A percentile compares a stretch with the other conserved stretches of the same genome.
Conservation (phyloP, 179 eudicot genomes). For the Beta lomatogona region DNA sequence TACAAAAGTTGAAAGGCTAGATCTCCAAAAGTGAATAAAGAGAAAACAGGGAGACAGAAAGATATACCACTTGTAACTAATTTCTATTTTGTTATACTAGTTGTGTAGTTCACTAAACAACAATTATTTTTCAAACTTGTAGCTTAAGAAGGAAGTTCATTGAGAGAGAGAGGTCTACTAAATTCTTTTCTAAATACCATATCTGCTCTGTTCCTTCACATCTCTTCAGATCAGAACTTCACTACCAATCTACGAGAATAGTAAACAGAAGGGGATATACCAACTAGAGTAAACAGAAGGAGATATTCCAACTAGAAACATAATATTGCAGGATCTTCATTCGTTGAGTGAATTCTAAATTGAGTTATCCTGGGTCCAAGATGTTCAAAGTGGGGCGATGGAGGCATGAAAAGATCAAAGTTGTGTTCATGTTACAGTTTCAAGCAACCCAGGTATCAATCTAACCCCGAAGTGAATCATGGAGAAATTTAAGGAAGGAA, state of each 20-base stretch:
- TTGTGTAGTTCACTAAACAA: constrained; percentile 21
- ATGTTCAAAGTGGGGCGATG: constrained; percentile 83
- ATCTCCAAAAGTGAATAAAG: background rate
- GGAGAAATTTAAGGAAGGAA: no score
- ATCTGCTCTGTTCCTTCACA: constrained; percentile 17
- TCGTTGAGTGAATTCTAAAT: background rate
- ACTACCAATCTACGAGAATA: constrained; percentile 10
- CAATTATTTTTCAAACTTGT: constrained; percentile 14
- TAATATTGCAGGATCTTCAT: constrained; percentile 17
- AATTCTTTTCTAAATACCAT: constrained; percentile 1
- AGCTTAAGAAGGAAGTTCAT: constrained; percentile 28
- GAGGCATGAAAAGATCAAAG: constrained; percentile 78
- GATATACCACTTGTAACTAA: constrained; percentile 9
- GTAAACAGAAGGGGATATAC: constrained; percentile 7
- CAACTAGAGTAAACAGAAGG: constrained; percentile 10
- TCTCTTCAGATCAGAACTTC: constrained; percentile 20
- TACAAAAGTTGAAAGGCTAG: constrained; percentile 12
- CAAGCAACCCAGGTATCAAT: constrained; percentile 79
- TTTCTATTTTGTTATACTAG: constrained; percentile 27
- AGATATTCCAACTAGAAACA: constrained; percentile 3
- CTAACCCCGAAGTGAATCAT: background rate
- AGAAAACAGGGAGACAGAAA: background rate
- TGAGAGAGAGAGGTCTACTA: constrained; percentile 7
- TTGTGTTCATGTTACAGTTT: constrained; percentile 76
- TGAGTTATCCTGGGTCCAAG: constrained; percentile 19